Percentiles rank a stretch among this genome's conserved stretches.
phyloP scores from a whole-genome alignment of 257 asterid species.

The Forsythia suspensa region DNA sequence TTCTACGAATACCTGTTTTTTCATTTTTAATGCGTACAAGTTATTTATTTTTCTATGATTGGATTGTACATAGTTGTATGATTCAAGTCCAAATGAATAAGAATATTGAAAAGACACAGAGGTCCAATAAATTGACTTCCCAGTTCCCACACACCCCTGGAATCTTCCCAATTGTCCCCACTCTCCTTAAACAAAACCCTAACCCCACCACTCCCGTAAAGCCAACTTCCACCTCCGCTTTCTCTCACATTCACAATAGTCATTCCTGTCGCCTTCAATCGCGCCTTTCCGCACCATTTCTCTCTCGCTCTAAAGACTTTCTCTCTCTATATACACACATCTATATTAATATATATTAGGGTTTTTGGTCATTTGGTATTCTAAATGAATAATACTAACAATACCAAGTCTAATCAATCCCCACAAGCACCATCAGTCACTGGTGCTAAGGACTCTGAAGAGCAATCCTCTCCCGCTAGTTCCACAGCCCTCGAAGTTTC shows the following conservation, averaged over 20 bases:
- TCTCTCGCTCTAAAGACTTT: slow-evolving; percentile 2
- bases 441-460: slow-evolving; percentile 50
- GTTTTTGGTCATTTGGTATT: slow-evolving; percentile 41
- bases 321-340: slow-evolving; percentile 18
- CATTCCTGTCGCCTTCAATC: slow-evolving; percentile 96
- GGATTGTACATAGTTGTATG: too few species aligned
- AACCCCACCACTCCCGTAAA: slow-evolving; percentile 33
- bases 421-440: slow-evolving; percentile 39
- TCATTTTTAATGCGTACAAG: too few species aligned
- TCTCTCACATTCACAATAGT: slow-evolving; percentile 50
- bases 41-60: too few species aligned
- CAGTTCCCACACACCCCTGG: slow-evolving; percentile 2
- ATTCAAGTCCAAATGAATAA: too few species aligned
- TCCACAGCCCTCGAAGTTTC: slow-evolving; percentile 33
- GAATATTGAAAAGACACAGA: not conserved
- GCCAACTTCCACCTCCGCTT: slow-evolving; percentile 8
- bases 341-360: slow-evolving; percentile 49
- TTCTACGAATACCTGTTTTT: too few species aligned
- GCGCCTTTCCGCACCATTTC: slow-evolving; percentile 58
- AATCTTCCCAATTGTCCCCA: slow-evolving; percentile 12
- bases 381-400: slow-evolving; percentile 58
- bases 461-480: slow-evolving; percentile 44
- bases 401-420: slow-evolving; percentile 37
- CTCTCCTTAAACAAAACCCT: slow-evolving; percentile 32
- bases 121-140: not conserved